These are phyloP conservation scores for Yarrowia sp. DNA, from an alignment of 805 yeast genomes.

Conservation along the genomic window DNA sequence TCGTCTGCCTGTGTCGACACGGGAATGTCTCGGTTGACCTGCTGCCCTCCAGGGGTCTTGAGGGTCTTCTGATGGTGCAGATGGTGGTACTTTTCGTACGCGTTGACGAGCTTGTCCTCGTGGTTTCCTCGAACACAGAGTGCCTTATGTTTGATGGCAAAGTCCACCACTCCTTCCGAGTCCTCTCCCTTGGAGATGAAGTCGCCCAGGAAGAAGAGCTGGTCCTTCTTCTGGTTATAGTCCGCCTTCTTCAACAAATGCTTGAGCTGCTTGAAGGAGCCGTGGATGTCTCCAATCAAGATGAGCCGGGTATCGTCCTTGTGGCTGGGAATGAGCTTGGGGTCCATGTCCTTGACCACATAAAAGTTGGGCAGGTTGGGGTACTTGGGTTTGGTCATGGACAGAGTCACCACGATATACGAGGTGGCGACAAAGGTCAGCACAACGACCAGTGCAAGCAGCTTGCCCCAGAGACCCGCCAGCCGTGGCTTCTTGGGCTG, in stretches of 20 bases:
- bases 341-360: slow-evolving; percentile 29
- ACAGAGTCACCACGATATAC: slow-evolving; percentile 2
- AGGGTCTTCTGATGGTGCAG: slow-evolving; percentile 40
- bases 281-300: slow-evolving; percentile 89
- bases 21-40: background rate
- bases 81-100: slow-evolving; percentile 66
- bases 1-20: slow-evolving; percentile 40
- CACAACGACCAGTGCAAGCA: slow-evolving; percentile 2
- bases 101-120: slow-evolving; percentile 71
- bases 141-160: slow-evolving; percentile 62
- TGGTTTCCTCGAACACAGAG: slow-evolving; percentile 90
- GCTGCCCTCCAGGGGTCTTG: slow-evolving; percentile 41
- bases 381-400: slow-evolving; percentile 25
- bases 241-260: slow-evolving; percentile 61
- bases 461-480: background rate
- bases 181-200: slow-evolving; percentile 85
- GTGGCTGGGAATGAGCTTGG: slow-evolving; percentile 38
- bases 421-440: slow-evolving; percentile 15
- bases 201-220: slow-evolving; percentile 79
- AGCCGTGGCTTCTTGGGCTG: slow-evolving; percentile 3
- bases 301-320: slow-evolving; percentile 57
- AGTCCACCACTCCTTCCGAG: slow-evolving; percentile 71
- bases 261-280: slow-evolving; percentile 64
- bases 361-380: slow-evolving; percentile 30
- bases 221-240: slow-evolving; percentile 54